Evolutionary conservation across 768 basidiomycete species (phyloP).

Genomic region (Gautieria morchelliformis): DNA sequence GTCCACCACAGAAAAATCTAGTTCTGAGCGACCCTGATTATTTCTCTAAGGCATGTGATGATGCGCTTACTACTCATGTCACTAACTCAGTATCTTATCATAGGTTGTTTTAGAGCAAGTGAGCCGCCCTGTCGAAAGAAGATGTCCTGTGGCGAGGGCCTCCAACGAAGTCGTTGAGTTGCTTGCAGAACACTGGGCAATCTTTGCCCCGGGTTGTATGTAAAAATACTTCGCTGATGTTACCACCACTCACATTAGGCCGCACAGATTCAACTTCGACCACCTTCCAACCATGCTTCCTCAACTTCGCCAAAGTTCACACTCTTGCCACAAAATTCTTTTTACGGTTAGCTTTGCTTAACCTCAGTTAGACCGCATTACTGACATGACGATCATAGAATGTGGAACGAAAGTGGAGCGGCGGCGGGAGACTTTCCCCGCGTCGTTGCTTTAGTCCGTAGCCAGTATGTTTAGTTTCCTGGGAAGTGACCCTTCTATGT

Average conservation of each 20-base stretch:
- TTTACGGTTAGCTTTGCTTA: constrained; percentile 33
- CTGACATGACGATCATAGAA: constrained; percentile 20
- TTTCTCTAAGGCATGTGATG: constrained; percentile 55
- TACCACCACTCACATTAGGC: not conserved
- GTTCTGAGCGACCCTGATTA: constrained; percentile 58
- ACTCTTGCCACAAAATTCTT: constrained; percentile 77
- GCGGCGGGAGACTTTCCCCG: constrained; percentile 68
- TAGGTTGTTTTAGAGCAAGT: constrained; percentile 75
- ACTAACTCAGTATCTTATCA: not conserved
- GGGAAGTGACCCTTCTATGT: not conserved
- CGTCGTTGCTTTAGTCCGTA: constrained; percentile 65
- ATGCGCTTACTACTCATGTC: not conserved
- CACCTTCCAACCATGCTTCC: constrained; percentile 78
- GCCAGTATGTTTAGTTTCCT: constrained; percentile 54
- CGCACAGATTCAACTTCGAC: constrained; percentile 65
- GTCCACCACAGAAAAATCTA: constrained; percentile 45
- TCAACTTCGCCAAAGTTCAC: constrained; percentile 78
- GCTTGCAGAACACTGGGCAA: constrained; percentile 76
- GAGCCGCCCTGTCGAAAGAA: constrained; percentile 58
- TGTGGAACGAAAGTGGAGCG: constrained; percentile 86
- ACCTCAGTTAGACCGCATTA: not conserved
- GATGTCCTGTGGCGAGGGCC: constrained; percentile 75
- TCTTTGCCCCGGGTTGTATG: constrained; percentile 78
- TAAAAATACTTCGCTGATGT: constrained; percentile 12
- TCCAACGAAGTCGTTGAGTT: constrained; percentile 83